phyloP scores from a whole-genome alignment of 257 asterid species.

The Lavandula angustifolia region DNA sequence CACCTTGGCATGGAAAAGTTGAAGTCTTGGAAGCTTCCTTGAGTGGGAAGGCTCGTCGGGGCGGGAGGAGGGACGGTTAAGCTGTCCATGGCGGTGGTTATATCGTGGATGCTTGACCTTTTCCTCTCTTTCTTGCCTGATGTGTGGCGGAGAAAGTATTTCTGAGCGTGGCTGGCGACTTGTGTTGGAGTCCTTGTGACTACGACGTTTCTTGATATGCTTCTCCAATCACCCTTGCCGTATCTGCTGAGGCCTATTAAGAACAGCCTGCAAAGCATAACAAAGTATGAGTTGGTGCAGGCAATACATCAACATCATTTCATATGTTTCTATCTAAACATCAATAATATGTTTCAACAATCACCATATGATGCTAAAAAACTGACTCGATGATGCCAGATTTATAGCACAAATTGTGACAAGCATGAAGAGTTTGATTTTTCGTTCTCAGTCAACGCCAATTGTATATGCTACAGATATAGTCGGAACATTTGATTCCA shows the following conservation, averaged over 20 bases:
- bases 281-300: background rate
- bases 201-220: slow-evolving; percentile 89
- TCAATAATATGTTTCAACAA: background rate
- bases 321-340: background rate
- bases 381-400: background rate
- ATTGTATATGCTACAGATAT: too few relatives aligned
- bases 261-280: slow-evolving; percentile 49
- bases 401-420: background rate
- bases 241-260: slow-evolving; percentile 64
- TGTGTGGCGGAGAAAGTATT: slow-evolving; percentile 74
- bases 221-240: slow-evolving; percentile 95
- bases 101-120: slow-evolving; percentile 86
- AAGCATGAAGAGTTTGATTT: background rate
- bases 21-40: slow-evolving; percentile 46
- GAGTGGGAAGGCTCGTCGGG: slow-evolving; percentile 47
- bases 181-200: slow-evolving; percentile 91
- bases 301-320: background rate
- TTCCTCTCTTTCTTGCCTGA: slow-evolving; percentile 79
- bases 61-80: slow-evolving; percentile 45
- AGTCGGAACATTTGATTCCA: background rate
- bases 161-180: slow-evolving; percentile 95
- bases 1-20: slow-evolving; percentile 46
- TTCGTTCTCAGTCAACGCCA: background rate
- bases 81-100: slow-evolving; percentile 64
- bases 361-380: background rate